phyloP scores from a whole-genome alignment of 2,329 filamentous ascomycete genomes.

The Falciphora oryzae region DNA sequence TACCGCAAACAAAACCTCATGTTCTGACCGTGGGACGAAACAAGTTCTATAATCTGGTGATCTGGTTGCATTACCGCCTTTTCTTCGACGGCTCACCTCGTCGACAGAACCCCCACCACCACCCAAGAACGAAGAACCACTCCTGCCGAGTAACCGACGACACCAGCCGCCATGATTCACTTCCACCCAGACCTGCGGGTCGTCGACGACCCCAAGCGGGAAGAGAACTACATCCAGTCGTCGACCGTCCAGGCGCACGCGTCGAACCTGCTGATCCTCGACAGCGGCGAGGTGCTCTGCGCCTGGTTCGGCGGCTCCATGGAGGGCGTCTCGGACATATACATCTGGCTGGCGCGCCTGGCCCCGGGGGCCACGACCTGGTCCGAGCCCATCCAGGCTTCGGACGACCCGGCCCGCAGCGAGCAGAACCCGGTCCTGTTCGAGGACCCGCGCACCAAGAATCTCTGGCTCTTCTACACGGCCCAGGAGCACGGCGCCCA shows the following conservation, averaged over 20 bases:
- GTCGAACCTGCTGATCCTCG: conserved; percentile 36
- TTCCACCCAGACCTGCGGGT: conserved; percentile 5
- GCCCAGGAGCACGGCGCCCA: conserved; percentile 39
- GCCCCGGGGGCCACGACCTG: conserved; percentile 24
- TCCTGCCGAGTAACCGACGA: too few species aligned
- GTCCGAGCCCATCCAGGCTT: conserved; percentile 29
- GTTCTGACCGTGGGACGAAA: too few species aligned
- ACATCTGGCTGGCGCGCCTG: conserved; percentile 35
- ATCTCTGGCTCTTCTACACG: conserved; percentile 37
- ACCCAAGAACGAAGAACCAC: too few species aligned
- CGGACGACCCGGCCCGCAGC: conserved; percentile 32
- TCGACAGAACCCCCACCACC: too few species aligned
- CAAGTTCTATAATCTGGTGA: too few species aligned
- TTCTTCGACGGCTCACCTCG: too few species aligned
- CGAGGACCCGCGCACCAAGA: conserved; percentile 24
- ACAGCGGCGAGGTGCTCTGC: conserved; percentile 34
- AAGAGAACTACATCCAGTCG: conserved; percentile 24
- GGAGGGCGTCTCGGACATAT: conserved; percentile 38
- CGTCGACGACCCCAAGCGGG: background rate
- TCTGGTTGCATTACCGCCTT: too few species aligned
- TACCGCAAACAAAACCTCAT: background rate
- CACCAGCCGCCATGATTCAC: background rate
- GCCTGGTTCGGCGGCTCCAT: conserved; percentile 40
- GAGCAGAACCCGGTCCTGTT: conserved; percentile 41
- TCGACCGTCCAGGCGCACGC: conserved; percentile 38